Conservation (phyloP, 768 basidiomycete species). For the Boletus rubroflammeus region DNA sequence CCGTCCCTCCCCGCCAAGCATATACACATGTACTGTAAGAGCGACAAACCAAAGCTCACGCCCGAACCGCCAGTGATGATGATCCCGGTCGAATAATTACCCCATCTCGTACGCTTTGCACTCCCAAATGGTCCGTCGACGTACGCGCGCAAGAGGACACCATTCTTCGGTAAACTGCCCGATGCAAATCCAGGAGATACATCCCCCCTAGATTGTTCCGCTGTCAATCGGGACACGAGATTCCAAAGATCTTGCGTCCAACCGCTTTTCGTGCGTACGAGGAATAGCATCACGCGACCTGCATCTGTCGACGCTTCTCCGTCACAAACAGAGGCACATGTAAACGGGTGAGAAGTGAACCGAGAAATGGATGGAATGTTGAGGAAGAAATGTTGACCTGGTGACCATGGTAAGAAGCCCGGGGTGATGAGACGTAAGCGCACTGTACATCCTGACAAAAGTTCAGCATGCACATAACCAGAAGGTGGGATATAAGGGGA, state of each 20-base stretch:
- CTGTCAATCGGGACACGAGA: conserved; percentile 38
- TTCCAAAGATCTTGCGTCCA: conserved; percentile 69
- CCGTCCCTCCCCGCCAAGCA: conserved; percentile 57
- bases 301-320: conserved; percentile 40
- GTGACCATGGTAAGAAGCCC: conserved; percentile 58
- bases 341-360: conserved; percentile 70
- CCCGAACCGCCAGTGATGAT: conserved; percentile 74
- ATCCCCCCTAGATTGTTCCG: conserved; percentile 33
- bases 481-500: conserved; percentile 48
- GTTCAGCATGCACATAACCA: conserved; percentile 65
- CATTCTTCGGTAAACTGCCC: conserved; percentile 35
- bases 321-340: conserved; percentile 60
- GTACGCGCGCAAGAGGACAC: conserved; percentile 52
- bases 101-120: conserved; percentile 56
- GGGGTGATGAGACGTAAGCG: conserved; percentile 63
- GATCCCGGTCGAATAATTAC: conserved; percentile 51
- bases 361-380: conserved; percentile 60
- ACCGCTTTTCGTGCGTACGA: conserved; percentile 66
- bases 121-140: conserved; percentile 74
- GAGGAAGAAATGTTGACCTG: conserved; percentile 77
- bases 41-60: conserved; percentile 64
- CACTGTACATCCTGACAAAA: conserved; percentile 67
- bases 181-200: conserved; percentile 1
- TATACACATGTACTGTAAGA: conserved; percentile 61
- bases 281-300: conserved; percentile 56